Evolutionary conservation across 106 monocot species (phyloP).

Genomic region (Dendrobium chrysotoxum): DNA sequence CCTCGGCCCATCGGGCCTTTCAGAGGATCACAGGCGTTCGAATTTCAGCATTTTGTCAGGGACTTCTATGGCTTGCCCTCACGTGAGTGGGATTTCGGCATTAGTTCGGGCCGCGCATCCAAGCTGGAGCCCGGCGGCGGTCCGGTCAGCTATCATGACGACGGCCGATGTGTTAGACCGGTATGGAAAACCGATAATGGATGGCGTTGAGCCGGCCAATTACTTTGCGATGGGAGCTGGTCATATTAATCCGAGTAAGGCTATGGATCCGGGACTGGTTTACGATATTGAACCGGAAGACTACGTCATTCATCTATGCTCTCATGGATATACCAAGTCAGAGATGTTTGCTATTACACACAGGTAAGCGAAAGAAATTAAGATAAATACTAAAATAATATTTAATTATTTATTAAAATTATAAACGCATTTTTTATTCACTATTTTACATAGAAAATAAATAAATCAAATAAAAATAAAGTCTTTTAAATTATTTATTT

Average conservation of each 20-base stretch:
- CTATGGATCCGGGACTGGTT: conserved; percentile 67
- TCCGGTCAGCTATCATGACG: conserved; percentile 83
- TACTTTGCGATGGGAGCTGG: conserved; percentile 61
- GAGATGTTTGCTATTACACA: conserved; percentile 70
- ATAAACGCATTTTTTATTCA: no score
- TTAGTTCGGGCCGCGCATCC: conserved; percentile 56
- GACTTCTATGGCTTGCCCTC: conserved; percentile 91
- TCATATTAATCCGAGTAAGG: conserved; percentile 56
- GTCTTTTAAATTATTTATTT: conserved; percentile 7
- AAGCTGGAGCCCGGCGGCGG: conserved; percentile 61
- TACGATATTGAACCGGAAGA: conserved; percentile 67
- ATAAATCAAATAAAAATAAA: conserved; percentile 10
- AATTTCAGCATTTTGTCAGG: conserved; percentile 76
- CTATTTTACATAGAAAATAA: no score
- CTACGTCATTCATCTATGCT: conserved; percentile 71
- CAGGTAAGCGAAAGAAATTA: neutral
- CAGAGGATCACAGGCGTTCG: conserved; percentile 39
- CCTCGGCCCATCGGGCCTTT: conserved; percentile 59
- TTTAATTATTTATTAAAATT: no score
- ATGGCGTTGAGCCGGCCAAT: conserved; percentile 32
- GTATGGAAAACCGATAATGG: conserved; percentile 63
- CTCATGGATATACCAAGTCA: conserved; percentile 38
- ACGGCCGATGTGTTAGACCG: conserved; percentile 57
- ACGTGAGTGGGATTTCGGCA: conserved; percentile 60
- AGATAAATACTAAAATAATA: no score